phyloP scores from a whole-genome alignment of 2,329 filamentous ascomycete species.

The Colletotrichum sp. region DNA sequence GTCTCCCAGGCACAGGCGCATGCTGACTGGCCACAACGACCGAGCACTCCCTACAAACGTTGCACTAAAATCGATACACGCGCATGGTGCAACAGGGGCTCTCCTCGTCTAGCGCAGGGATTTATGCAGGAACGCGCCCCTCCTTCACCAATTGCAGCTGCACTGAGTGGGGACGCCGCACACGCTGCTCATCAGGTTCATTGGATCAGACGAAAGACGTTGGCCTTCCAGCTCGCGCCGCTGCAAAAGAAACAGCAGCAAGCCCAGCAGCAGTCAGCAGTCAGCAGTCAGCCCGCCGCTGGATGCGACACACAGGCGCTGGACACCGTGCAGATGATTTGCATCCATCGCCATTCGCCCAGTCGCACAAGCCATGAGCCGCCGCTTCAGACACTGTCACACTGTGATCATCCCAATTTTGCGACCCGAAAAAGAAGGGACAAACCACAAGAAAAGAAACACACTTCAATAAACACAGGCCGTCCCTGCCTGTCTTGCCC shows the following conservation, averaged over 20 bases:
- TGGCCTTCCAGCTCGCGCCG: not conserved
- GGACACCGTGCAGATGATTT: not conserved
- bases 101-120: conserved; percentile 12
- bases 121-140: conserved; percentile 24
- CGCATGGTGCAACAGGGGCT: conserved; percentile 9
- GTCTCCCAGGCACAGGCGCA: conserved; percentile 5
- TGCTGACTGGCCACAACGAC: conserved; percentile 7
- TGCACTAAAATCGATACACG: conserved; percentile 17
- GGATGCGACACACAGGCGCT: not conserved
- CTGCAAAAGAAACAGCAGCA: not conserved
- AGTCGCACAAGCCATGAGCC: not conserved
- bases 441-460: not conserved
- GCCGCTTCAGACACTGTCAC: conserved; percentile 5
- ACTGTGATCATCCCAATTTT: not conserved
- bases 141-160: not conserved
- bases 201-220: not conserved
- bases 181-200: conserved; percentile 4
- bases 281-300: not conserved
- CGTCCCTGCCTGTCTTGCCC: not conserved
- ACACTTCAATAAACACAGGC: not conserved
- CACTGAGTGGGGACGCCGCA: not conserved
- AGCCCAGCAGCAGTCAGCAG: not conserved
- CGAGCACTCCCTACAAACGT: conserved; percentile 11
- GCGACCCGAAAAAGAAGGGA: not conserved
- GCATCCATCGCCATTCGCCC: not conserved